Percentiles rank a stretch among this genome's conserved stretches.
phyloP scores from a whole-genome alignment of 257 asterid species.

The Rauvolfia tetraphylla region DNA sequence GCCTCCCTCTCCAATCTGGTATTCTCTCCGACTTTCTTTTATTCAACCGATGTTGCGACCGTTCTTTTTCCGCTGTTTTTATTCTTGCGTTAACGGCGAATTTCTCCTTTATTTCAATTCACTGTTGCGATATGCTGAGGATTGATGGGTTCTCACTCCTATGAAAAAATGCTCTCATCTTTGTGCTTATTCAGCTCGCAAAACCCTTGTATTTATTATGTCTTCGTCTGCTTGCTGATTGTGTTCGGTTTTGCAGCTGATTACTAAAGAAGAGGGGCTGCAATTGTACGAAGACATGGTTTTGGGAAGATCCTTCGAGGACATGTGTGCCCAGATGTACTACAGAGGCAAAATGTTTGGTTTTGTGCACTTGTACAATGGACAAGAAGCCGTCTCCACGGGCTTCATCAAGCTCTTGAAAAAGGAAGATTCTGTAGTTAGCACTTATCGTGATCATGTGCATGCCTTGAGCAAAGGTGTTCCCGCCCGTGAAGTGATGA shows the following conservation, averaged over 20 bases:
- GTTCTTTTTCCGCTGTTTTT: not conserved
- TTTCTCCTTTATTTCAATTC: not conserved
- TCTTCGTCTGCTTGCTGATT: not conserved
- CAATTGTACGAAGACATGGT: conserved; percentile 84
- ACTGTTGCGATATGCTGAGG: not conserved
- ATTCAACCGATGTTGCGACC: not conserved
- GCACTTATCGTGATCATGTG: conserved; percentile 94
- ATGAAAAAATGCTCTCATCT: not conserved
- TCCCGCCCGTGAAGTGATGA: conserved; percentile 90
- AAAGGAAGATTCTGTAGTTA: conserved; percentile 77
- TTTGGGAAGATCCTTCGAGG: conserved; percentile 87
- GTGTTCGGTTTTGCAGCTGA: conserved; percentile 40
- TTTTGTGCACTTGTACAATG: conserved; percentile 89
- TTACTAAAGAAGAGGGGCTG: conserved; percentile 86
- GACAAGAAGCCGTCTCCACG: conserved; percentile 96
- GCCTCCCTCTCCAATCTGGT: conserved; percentile 53
- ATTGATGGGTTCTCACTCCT: not conserved
- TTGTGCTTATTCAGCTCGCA: not conserved
- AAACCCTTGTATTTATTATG: too few relatives aligned
- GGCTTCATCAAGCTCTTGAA: conserved; percentile 93
- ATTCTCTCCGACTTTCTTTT: conserved; percentile 5
- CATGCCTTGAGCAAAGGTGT: conserved; percentile 98
- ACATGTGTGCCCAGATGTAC: conserved; percentile 99
- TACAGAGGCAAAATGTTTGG: conserved; percentile 99
- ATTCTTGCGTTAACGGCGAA: not conserved